Evolutionary conservation across 345 rosid species (phyloP).

Genomic region (Toxicodendron radicans): DNA sequence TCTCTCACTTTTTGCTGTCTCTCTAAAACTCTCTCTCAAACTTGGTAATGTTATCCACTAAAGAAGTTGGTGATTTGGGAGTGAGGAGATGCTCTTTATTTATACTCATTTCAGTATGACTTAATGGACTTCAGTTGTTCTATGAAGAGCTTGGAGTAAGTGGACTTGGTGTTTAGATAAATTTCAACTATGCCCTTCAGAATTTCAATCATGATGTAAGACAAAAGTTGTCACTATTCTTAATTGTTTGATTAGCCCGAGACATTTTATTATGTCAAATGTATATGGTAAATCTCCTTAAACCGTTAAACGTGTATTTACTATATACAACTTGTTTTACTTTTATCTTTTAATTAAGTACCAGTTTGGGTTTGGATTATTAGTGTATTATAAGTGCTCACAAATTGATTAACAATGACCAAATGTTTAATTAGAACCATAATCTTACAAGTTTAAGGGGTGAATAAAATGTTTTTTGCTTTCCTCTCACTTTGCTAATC

Average conservation of each 20-base stretch:
- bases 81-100: slow-evolving; percentile 20
- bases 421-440: too few relatives aligned
- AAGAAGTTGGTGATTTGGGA: slow-evolving; percentile 35
- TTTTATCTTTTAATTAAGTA: too few relatives aligned
- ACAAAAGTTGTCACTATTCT: slow-evolving; percentile 2
- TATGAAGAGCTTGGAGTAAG: not conserved
- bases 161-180: not conserved
- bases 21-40: slow-evolving; percentile 16
- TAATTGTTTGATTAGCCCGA: slow-evolving; percentile 10
- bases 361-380: too few relatives aligned
- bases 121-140: slow-evolving; percentile 11
- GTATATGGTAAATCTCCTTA: not conserved
- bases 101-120: slow-evolving; percentile 34
- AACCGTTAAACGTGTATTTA: too few relatives aligned
- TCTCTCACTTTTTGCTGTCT: too few relatives aligned
- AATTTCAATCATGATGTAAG: not conserved
- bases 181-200: slow-evolving; percentile 32
- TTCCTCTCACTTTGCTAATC: not conserved
- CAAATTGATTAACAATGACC: too few relatives aligned
- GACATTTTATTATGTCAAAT: not conserved
- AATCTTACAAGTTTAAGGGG: too few relatives aligned
- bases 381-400: too few relatives aligned
- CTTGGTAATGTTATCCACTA: slow-evolving; percentile 18
- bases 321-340: too few relatives aligned
- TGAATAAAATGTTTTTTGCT: too few relatives aligned